Evolutionary conservation across 2,329 filamentous ascomycete species (phyloP), one percentile per base, ranked within the genome.

Genomic region (Fusarium musae): DNA sequence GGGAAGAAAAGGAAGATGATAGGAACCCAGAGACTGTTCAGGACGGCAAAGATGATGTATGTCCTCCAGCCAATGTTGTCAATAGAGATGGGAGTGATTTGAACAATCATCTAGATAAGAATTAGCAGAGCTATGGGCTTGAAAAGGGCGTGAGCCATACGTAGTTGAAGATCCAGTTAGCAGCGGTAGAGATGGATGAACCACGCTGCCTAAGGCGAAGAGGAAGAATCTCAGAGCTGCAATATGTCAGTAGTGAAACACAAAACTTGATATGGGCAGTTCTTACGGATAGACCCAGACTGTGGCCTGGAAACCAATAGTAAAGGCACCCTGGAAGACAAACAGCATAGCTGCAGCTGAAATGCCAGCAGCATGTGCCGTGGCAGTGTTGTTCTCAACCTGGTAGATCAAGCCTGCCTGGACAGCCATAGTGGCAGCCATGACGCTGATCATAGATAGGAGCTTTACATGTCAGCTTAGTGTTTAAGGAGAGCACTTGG

Each of bases 11-110:
- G 80, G 69, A 81, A 87, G 6, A 87, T 69, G 5, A 75, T 26
- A 6, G 73, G 73, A 2, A 75, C 63, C 54, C 59, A 75, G 6
- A 62, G 42, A 10, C 66, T 28, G 32, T 75, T 75, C 4, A 88
- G 82, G 11, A 85, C 82, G 6, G 87, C 85, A 77, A 87, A 91
- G 67, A 84, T 85, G 60, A 83, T 81, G 2, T 83, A 91, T 9
- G 85, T 86, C 23, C 85, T 84, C 75, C 82, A 87, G 17, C 80
- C 82, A 11, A 83, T 89, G 28, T 87, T 85, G 2, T 73, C 66
- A 32, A 75, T 74, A 2, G 72, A 72, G 11, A 75, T 72, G 5
- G 72, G 72, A 9, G 72, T 75, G n/a, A 75, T 75, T 49, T 75
- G 72, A 1, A 75, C 72, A 19, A 64, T 62, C 67, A 70, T 72